Evolutionary conservation across 192 early-diverging fungal genomes (phyloP).

Genomic region (Haplosporangium gracile): DNA sequence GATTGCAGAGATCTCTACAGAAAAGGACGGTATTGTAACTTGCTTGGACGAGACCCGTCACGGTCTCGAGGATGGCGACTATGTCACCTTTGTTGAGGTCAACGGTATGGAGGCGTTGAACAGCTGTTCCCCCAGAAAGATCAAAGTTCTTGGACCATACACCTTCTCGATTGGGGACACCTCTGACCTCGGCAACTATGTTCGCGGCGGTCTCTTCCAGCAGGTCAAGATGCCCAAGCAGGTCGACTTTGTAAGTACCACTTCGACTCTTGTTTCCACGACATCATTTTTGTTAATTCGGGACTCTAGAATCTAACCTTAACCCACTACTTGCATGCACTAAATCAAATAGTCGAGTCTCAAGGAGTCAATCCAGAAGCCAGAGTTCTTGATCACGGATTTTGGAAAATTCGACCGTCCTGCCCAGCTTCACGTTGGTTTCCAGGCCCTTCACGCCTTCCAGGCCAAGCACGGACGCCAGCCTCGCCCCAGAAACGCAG

Average conservation of each 20-base stretch:
- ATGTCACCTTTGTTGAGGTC: slow-evolving; percentile 94
- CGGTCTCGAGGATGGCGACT: slow-evolving; percentile 97
- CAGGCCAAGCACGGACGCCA: slow-evolving; percentile 72
- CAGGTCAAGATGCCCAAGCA: slow-evolving; percentile 95
- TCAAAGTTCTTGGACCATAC: slow-evolving; percentile 95
- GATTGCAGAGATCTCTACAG: slow-evolving; percentile 84
- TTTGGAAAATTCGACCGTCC: slow-evolving; percentile 99
- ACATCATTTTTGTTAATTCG: neutral
- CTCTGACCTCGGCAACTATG: slow-evolving; percentile 78
- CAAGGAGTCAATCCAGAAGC: slow-evolving; percentile 79
- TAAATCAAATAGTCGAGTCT: slow-evolving; percentile 67
- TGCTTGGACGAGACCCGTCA: slow-evolving; percentile 97
- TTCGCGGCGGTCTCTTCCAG: slow-evolving; percentile 90
- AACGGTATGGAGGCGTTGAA: slow-evolving; percentile 95
- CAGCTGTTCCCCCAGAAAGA: slow-evolving; percentile 77
- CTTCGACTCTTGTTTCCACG: neutral
- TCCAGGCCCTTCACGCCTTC: slow-evolving; percentile 95
- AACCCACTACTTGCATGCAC: neutral
- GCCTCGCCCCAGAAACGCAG: slow-evolving; percentile 89
- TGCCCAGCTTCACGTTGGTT: slow-evolving; percentile 89
- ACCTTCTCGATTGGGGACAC: slow-evolving; percentile 98
- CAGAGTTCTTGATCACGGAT: slow-evolving; percentile 91
- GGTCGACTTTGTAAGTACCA: slow-evolving; percentile 82
- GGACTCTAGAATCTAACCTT: neutral
- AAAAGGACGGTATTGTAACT: slow-evolving; percentile 89